A percentile compares a stretch with the other conserved stretches of the same genome.
Conservation (phyloP, 169 alveolate species). For the Pseudocohnilembus persalinus region DNA sequence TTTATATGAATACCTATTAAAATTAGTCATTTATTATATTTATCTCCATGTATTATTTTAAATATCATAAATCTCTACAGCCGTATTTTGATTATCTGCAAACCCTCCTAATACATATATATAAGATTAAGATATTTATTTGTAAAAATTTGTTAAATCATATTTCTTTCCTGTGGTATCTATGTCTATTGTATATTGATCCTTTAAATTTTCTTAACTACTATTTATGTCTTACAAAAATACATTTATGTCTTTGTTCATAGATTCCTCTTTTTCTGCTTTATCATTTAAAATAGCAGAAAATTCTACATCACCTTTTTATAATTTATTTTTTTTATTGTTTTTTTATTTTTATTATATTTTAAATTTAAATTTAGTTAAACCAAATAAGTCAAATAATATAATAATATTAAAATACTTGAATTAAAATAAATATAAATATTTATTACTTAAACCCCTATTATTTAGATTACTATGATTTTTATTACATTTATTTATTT, state of each 20-base stretch:
- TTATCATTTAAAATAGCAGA: conserved; percentile 5
- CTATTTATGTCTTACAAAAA: not conserved
- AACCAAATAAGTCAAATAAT: too few species aligned
- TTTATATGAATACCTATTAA: not conserved
- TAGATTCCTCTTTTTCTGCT: conserved; percentile 6
- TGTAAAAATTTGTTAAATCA: conserved; percentile 1
- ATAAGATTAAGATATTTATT: not conserved
- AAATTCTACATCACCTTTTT: conserved; percentile 2
- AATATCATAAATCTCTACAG: conserved; percentile 64
- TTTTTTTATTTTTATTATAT: too few species aligned
- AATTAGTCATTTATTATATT: conserved; percentile 25
- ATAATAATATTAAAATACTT: too few species aligned
- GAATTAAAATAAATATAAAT: too few species aligned
- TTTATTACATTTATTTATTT: too few species aligned
- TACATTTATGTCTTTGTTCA: not conserved
- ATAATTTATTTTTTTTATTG: too few species aligned
- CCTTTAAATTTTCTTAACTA: too few species aligned
- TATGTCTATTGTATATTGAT: too few species aligned
- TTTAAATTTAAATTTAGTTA: too few species aligned
- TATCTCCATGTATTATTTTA: conserved; percentile 53
- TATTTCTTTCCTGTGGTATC: not conserved
- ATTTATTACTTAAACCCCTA: too few species aligned
- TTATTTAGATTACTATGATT: too few species aligned
- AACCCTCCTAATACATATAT: conserved; percentile 57
- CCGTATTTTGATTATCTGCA: conserved; percentile 45